Percentiles rank a stretch among this genome's conserved stretches.
These are phyloP conservation scores for Sclerotinia trifoliorum DNA, from an alignment of 2,329 filamentous ascomycete species.

Conservation along the genomic window DNA sequence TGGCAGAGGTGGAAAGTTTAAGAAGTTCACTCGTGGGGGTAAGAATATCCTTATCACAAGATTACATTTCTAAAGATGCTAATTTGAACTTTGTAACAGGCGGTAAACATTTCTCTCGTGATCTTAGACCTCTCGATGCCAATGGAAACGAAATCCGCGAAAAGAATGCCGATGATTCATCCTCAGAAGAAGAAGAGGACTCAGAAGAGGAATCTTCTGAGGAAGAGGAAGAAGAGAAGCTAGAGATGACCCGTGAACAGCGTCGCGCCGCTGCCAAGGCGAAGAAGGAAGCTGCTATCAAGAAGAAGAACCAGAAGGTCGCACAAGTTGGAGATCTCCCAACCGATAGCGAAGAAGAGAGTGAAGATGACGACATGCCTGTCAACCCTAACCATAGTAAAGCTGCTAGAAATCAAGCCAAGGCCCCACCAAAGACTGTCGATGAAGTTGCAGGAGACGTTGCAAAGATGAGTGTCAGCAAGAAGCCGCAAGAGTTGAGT, in stretches of 20 bases:
- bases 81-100: conserved; percentile 51
- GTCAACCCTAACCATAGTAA: conserved; percentile 92
- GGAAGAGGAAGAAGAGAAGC: conserved; percentile 48
- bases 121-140: conserved; percentile 82
- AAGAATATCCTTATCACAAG: conserved; percentile 37
- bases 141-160: conserved; percentile 87
- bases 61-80: neutral
- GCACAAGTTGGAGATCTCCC: conserved; percentile 86
- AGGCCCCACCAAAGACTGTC: conserved; percentile 43
- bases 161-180: conserved; percentile 58
- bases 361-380: conserved; percentile 64
- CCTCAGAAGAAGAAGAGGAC: conserved; percentile 49
- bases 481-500: conserved; percentile 54
- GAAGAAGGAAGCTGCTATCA: conserved; percentile 85
- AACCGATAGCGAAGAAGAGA: conserved; percentile 62
- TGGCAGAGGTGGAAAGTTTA: conserved; percentile 89
- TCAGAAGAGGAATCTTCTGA: conserved; percentile 52
- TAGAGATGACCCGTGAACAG: conserved; percentile 75
- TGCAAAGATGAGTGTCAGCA: conserved; percentile 51
- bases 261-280: conserved; percentile 86
- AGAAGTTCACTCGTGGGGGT: conserved; percentile 92
- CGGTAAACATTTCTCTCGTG: conserved; percentile 91
- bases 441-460: conserved; percentile 55
- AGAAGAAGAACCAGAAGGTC: conserved; percentile 65
- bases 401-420: conserved; percentile 61